Base-by-base conservation (phyloP, 257 asterid species). In the Gentiana macrophylla region DNA sequence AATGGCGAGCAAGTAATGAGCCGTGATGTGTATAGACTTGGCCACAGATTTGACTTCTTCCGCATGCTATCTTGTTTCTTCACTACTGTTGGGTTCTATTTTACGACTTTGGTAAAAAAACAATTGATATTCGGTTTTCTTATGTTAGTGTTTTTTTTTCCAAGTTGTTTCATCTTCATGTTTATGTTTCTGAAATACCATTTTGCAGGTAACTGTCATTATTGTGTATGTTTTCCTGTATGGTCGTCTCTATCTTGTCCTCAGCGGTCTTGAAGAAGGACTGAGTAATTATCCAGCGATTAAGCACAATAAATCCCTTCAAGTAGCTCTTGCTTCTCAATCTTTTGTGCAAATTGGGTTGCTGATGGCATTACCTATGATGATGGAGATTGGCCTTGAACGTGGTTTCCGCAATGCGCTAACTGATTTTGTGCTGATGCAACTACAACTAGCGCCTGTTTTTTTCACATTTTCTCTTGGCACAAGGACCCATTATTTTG, bases 301-400 rank as follows among this genome's bases (percentile, higher is more conserved):
- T 64, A 83, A 84, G 52, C 80, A 90, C 84, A 90, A 90, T 57
- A 77, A 74, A 63, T 86, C 97, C 71, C 96, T 90, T 70, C 97
- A 90, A 79, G 97, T 90, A 48, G 97, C 97, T 58, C 94, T 90
- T 59, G 97, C 95, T 65, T 89, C 95, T 64, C 97, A 89, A 60
- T 86, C 97, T 50, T 82, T 89, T 52, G 93, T 90, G 65, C 97
- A 90, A 74, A 75, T 90, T 57, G 97, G 97, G 47, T 59, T 90
- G 55, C 67, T 90, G 43, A 90, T 86, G 97, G 97, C 97, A 41
- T 72, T 90, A 77, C 97, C 97, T 38, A 90, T 90, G 97, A 86
- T 89, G 94, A 89, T 89, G 97, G 95, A 89, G 77, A 89, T 89
- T 59, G 97, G 95, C 59, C 97, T 89, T 2, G 97, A 89, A 74